Conservation (phyloP, 2,329 filamentous ascomycete species). For the Domatiomyces globalis region DNA sequence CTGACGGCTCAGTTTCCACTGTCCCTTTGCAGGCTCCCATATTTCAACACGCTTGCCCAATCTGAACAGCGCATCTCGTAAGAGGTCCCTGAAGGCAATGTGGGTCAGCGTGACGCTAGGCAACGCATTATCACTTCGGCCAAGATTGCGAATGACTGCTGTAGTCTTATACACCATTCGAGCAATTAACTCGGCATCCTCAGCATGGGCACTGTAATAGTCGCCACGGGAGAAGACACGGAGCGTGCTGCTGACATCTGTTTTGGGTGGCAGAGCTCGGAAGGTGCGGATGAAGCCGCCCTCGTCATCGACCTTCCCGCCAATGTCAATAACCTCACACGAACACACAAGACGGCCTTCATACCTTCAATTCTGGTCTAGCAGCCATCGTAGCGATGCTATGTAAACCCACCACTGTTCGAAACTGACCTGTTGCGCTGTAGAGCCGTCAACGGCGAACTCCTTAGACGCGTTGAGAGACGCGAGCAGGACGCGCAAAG, state of each 20-base stretch:
- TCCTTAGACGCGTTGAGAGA: not conserved
- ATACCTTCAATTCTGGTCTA: slow-evolving; percentile 56
- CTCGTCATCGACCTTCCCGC: slow-evolving; percentile 74
- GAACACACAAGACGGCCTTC: slow-evolving; percentile 1
- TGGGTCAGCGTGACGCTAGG: slow-evolving; percentile 90
- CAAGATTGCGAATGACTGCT: slow-evolving; percentile 81
- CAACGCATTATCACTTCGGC: slow-evolving; percentile 68
- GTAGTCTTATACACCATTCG: slow-evolving; percentile 90
- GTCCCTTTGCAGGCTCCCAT: slow-evolving; percentile 60
- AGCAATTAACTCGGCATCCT: slow-evolving; percentile 35
- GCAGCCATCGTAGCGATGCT: slow-evolving; percentile 45
- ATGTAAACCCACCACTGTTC: not conserved
- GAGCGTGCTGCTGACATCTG: slow-evolving; percentile 53
- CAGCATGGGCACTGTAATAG: slow-evolving; percentile 61
- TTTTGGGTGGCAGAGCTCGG: slow-evolving; percentile 61
- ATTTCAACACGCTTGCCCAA: slow-evolving; percentile 85
- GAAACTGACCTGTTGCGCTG: not conserved
- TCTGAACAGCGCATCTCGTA: slow-evolving; percentile 84
- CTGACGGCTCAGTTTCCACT: slow-evolving; percentile 84
- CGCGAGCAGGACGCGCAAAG: slow-evolving; percentile 1
- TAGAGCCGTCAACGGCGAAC: not conserved
- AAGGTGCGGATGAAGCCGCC: slow-evolving; percentile 94
- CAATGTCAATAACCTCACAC: slow-evolving; percentile 3
- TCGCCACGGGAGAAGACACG: slow-evolving; percentile 89
- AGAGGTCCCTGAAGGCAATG: slow-evolving; percentile 89